phyloP scores from a whole-genome alignment of 345 rosid genomes.

The Cardiospermum halicacabum region DNA sequence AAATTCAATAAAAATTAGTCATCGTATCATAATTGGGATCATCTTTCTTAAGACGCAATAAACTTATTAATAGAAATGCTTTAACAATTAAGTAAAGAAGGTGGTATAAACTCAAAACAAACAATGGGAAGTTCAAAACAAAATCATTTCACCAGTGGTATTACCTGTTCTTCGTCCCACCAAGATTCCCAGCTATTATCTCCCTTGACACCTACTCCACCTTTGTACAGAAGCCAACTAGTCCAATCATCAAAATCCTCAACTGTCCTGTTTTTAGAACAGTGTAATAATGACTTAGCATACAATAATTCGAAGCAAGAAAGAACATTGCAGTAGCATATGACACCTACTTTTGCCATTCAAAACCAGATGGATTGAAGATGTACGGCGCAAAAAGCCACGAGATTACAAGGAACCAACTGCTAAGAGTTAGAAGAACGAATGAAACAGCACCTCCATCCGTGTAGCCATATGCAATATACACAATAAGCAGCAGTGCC shows the following conservation, averaged over 20 bases:
- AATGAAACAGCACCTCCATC: slow-evolving; percentile 71
- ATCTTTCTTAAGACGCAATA: too few species aligned
- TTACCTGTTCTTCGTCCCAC: slow-evolving; percentile 99
- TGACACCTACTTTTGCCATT: slow-evolving; percentile 92
- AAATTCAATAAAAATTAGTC: too few species aligned
- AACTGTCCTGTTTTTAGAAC: slow-evolving; percentile 62
- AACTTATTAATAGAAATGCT: too few species aligned
- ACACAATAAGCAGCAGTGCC: slow-evolving; percentile 85
- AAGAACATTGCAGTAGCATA: background rate
- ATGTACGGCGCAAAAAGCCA: slow-evolving; percentile 99
- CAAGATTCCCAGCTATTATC: slow-evolving; percentile 98
- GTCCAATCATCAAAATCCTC: slow-evolving; percentile 99
- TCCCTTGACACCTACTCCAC: slow-evolving; percentile 98
- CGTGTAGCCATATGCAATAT: slow-evolving; percentile 89
- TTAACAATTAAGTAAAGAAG: background rate
- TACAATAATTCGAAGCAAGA: background rate
- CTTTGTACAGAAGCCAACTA: slow-evolving; percentile 96
- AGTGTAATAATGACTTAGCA: background rate
- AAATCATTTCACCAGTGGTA: background rate
- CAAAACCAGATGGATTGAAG: slow-evolving; percentile 99
- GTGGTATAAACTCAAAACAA: background rate
- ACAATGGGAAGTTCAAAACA: background rate
- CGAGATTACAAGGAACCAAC: slow-evolving; percentile 97
- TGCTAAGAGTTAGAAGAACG: slow-evolving; percentile 78
- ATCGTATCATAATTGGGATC: too few species aligned